A percentile compares a stretch with the other conserved stretches of the same genome.
These are phyloP conservation scores for Xanthoceras sorbifolium DNA, from an alignment of 345 rosid species.

Conservation along the genomic window DNA sequence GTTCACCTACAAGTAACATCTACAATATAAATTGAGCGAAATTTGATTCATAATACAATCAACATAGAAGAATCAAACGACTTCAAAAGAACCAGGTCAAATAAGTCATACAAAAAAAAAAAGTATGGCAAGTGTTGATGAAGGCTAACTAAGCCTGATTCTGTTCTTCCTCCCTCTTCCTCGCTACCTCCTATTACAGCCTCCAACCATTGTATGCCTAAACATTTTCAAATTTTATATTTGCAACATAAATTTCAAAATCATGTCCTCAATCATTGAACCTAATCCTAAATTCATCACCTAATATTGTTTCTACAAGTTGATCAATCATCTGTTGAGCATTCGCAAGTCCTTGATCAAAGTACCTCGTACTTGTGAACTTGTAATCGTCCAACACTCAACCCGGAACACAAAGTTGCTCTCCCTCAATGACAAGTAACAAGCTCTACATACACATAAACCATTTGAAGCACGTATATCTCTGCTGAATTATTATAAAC, in stretches of 20 bases:
- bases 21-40: constrained; percentile 5
- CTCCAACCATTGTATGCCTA: not conserved
- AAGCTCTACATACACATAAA: not conserved
- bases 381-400: not conserved
- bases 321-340: not conserved
- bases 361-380: not conserved
- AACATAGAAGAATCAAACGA: not conserved
- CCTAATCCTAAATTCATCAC: not conserved
- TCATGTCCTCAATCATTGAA: not conserved
- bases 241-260: not conserved
- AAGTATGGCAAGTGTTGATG: not conserved
- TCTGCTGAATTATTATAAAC: no score
- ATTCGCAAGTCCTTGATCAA: not conserved
- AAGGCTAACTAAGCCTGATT: no score
- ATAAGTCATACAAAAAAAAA: not conserved
- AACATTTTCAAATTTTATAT: not conserved
- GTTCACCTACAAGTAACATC: constrained; percentile 8
- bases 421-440: not conserved
- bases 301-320: not conserved
- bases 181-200: not conserved
- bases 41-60: not conserved
- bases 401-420: not conserved
- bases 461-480: not conserved
- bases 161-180: no score
- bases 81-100: not conserved